These are phyloP conservation scores for Epithemia pelagica DNA, from an alignment of 108 stramenopile genomes.

Conservation along the genomic window DNA sequence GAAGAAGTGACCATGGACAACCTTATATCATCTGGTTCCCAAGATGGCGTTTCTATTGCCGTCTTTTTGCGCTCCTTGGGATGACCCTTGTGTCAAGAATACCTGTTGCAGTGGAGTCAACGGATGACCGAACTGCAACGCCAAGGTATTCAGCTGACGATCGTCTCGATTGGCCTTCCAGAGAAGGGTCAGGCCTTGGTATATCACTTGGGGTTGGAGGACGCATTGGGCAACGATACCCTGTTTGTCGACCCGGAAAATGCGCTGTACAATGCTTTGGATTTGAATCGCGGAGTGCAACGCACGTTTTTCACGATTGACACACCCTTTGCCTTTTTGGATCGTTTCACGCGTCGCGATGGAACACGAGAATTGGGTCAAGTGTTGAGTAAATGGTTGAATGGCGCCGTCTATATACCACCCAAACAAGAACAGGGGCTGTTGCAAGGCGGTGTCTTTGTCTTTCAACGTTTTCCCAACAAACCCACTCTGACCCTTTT, in stretches of 20 bases:
- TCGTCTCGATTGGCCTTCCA: constrained; percentile 65
- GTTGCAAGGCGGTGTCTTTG: constrained; percentile 65
- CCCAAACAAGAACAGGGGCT: constrained; percentile 68
- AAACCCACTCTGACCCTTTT: constrained; percentile 43
- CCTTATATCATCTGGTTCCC: constrained; percentile 15
- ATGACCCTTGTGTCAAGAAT: constrained; percentile 85
- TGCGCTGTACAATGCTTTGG: constrained; percentile 40
- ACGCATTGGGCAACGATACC: constrained; percentile 33
- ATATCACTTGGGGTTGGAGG: constrained; percentile 46
- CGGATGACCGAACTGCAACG: constrained; percentile 44
- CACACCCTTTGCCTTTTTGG: constrained; percentile 54
- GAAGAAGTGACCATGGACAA: constrained; percentile 22
- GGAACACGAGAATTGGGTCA: constrained; percentile 39
- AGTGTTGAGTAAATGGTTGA: constrained; percentile 65
- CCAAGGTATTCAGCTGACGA: constrained; percentile 30
- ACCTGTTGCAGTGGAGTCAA: constrained; percentile 59
- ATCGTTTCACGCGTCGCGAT: constrained; percentile 35
- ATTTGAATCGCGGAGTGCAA: constrained; percentile 50
- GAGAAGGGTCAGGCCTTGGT: constrained; percentile 44
- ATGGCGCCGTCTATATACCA: constrained; percentile 61
- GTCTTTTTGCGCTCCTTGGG: constrained; percentile 63
- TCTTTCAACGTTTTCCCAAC: too few species aligned
- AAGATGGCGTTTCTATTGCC: constrained; percentile 33
- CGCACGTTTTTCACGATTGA: constrained; percentile 50
- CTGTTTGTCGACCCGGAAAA: constrained; percentile 68